Evolutionary conservation across 2,329 filamentous ascomycete species (phyloP), one percentile per base, ranked within the genome.

Genomic region (Aspergillus spinulosporus): DNA sequence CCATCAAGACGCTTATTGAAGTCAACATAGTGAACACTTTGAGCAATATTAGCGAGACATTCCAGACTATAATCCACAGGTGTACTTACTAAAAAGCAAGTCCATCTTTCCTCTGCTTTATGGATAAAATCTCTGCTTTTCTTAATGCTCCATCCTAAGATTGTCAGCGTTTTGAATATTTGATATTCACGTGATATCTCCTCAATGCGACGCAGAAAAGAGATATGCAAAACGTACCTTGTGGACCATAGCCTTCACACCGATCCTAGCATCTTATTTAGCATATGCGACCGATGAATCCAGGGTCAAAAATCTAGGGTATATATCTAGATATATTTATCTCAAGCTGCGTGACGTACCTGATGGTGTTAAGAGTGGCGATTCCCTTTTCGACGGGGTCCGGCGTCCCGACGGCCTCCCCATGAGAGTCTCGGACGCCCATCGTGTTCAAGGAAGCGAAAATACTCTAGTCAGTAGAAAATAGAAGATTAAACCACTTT

Each of bases 111-210:
- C 90, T 89, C 58, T 92, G 90, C 69, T 90, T 88, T 65, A 97
- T 95, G 57, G 91, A 94, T n/a, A 99, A 79, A 61, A 99, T 96
- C 74, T 99, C 94, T 66, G 94, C 94, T 77, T 94, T 92, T 66
- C 94, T 88, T 59, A 89, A 83, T 68, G 92, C 87, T 59, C 91
- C 91, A 73, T 96, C 84, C 84, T 87, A 65, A 9, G 52, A 8
- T 4, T 5, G 26, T 52, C 12, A 52, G 47, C 44, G 47, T 51
- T 26, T 36, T 21, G 26, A 6, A 26, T 11, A 39, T n/a, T 14
- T 36, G 29, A 14, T 14, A 5, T 57, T 73, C 70, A 75, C 68
- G 71, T 74, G 71, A 71, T 28, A 8, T 2, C 55, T 59, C 63
- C 59, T 21, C 62, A 51, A 63, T 60, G 62, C 59, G 61, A 47